phyloP scores from a whole-genome alignment of 2,329 filamentous ascomycete genomes.

The Hortaea sp. region DNA sequence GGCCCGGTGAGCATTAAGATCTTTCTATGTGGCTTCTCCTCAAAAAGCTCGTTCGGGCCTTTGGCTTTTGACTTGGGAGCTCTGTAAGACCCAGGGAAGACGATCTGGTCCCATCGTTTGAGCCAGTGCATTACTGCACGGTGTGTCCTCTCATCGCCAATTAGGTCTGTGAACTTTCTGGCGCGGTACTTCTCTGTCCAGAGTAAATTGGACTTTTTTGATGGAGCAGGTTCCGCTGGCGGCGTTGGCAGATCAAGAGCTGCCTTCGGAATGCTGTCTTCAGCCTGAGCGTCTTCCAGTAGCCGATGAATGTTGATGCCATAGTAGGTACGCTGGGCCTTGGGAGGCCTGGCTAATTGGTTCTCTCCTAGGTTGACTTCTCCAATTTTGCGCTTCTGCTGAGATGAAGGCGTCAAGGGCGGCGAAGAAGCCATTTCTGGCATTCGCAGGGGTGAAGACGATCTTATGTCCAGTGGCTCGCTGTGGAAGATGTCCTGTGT shows the following conservation, averaged over 20 bases:
- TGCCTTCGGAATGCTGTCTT: constrained; percentile 36
- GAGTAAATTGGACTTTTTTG: constrained; percentile 45
- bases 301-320: constrained; percentile 84
- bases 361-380: constrained; percentile 20
- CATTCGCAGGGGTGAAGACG: constrained; percentile 50
- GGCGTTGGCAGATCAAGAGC: constrained; percentile 21
- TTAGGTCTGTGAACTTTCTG: constrained; percentile 79
- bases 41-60: constrained; percentile 33
- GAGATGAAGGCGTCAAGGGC: constrained; percentile 39
- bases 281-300: constrained; percentile 58
- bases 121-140: constrained; percentile 84
- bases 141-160: constrained; percentile 91
- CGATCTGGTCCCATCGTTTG: constrained; percentile 85
- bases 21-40: constrained; percentile 70
- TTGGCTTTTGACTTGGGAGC: constrained; percentile 36
- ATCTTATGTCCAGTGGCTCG: constrained; percentile 26
- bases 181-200: constrained; percentile 99
- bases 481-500: constrained; percentile 39
- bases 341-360: constrained; percentile 37
- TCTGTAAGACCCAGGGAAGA: constrained; percentile 69
- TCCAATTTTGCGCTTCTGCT: constrained; percentile 22
- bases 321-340: constrained; percentile 70
- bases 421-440: constrained; percentile 46
- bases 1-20: constrained; percentile 85
- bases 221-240: constrained; percentile 28